Conservation (phyloP, 1,139 yeast species). For the Scheffersomyces segobiensis region DNA sequence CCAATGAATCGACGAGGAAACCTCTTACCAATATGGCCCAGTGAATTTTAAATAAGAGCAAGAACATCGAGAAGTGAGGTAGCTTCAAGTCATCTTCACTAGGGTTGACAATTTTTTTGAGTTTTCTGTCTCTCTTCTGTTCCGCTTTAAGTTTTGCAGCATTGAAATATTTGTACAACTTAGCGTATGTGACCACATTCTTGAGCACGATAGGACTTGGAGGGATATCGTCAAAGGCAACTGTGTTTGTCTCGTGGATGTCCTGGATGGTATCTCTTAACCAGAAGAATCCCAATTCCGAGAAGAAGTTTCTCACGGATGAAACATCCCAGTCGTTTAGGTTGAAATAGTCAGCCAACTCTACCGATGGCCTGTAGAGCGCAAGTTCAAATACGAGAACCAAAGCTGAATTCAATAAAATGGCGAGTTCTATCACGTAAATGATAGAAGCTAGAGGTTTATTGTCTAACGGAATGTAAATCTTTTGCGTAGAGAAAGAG, state of each 20-base stretch:
- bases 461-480: conserved; percentile 22
- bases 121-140: conserved; percentile 9
- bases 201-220: conserved; percentile 19
- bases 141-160: conserved; percentile 18
- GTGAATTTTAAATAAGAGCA: conserved; percentile 17
- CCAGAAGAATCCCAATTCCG: conserved; percentile 24
- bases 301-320: conserved; percentile 24
- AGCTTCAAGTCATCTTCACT: conserved; percentile 14
- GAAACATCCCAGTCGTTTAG: conserved; percentile 32
- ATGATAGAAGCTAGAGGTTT: conserved; percentile 17
- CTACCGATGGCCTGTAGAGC: conserved; percentile 45
- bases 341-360: conserved; percentile 39
- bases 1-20: conserved; percentile 19
- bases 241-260: conserved; percentile 21
- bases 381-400: conserved; percentile 40
- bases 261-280: conserved; percentile 20
- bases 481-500: conserved; percentile 26
- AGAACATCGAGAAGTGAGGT: conserved; percentile 13
- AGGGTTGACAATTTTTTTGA: conserved; percentile 10
- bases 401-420: conserved; percentile 25
- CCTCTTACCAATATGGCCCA: conserved; percentile 9
- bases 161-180: conserved; percentile 22
- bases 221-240: conserved; percentile 26
- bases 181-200: conserved; percentile 19
- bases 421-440: conserved; percentile 13